A percentile compares a stretch with the other conserved stretches of the same genome.
These are phyloP conservation scores for Suillus placidus DNA, from an alignment of 768 basidiomycete species.

Conservation along the genomic window DNA sequence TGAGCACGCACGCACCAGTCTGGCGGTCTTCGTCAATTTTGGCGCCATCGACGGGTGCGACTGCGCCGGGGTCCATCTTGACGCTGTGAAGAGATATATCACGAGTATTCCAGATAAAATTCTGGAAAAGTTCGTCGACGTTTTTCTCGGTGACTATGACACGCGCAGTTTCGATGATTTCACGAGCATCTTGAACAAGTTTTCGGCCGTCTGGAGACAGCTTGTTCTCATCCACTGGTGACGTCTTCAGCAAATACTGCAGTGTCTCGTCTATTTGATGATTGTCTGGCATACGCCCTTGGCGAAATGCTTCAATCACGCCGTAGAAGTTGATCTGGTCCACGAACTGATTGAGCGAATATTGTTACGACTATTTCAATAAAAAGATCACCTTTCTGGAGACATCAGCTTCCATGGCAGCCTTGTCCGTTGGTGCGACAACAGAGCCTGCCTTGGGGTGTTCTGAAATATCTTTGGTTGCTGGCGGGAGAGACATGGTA, in stretches of 20 bases:
- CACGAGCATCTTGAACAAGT: slow-evolving; percentile 74
- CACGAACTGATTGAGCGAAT: not conserved
- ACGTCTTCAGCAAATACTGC: slow-evolving; percentile 59
- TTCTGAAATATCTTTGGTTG: slow-evolving; percentile 61
- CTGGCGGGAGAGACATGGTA: slow-evolving; percentile 68
- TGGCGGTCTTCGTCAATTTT: slow-evolving; percentile 62
- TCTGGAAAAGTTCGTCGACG: slow-evolving; percentile 87
- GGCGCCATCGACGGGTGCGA: slow-evolving; percentile 52
- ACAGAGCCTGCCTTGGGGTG: slow-evolving; percentile 63
- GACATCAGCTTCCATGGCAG: slow-evolving; percentile 68
- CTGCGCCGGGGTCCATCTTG: slow-evolving; percentile 44
- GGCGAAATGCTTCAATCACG: slow-evolving; percentile 77
- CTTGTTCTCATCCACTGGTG: slow-evolving; percentile 62
- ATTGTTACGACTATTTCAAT: not conserved
- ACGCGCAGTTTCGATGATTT: slow-evolving; percentile 77
- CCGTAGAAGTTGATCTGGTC: slow-evolving; percentile 73
- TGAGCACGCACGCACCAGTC: slow-evolving; percentile 48
- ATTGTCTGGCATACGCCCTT: slow-evolving; percentile 80
- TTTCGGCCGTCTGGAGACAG: slow-evolving; percentile 78
- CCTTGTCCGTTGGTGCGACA: slow-evolving; percentile 64
- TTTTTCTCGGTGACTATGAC: slow-evolving; percentile 84
- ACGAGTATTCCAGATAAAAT: slow-evolving; percentile 82
- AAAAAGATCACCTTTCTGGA: slow-evolving; percentile 62
- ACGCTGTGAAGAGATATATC: slow-evolving; percentile 43
- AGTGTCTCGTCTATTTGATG: slow-evolving; percentile 76